Conservation (phyloP, 495 filamentous ascomycete species). For the Cudoniella acicularis region DNA sequence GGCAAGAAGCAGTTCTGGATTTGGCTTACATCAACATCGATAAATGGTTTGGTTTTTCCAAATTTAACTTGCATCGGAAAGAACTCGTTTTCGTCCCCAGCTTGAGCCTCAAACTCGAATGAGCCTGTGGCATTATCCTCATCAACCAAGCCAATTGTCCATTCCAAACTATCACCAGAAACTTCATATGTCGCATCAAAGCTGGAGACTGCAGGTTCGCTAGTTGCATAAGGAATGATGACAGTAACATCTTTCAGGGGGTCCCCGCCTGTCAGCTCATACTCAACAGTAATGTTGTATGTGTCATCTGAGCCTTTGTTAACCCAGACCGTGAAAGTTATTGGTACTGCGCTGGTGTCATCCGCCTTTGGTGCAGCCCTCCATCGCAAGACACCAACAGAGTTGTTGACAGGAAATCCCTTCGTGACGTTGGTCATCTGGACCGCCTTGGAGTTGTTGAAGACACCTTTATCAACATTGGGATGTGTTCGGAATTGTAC, state of each 20-base stretch:
- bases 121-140: slow-evolving; percentile 75
- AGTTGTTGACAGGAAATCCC: slow-evolving; percentile 87
- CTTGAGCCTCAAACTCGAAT: slow-evolving; percentile 91
- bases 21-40: slow-evolving; percentile 80
- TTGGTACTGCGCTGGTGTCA: slow-evolving; percentile 72
- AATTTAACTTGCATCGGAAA: slow-evolving; percentile 96
- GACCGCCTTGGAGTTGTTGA: slow-evolving; percentile 72
- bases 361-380: slow-evolving; percentile 67
- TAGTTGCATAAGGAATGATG: slow-evolving; percentile 75
- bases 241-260: slow-evolving; percentile 79
- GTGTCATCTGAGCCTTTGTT: slow-evolving; percentile 76
- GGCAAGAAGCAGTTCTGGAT: not conserved
- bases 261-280: slow-evolving; percentile 76
- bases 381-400: slow-evolving; percentile 88
- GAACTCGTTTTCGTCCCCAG: slow-evolving; percentile 81
- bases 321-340: slow-evolving; percentile 94
- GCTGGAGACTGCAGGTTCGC: slow-evolving; percentile 83
- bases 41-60: slow-evolving; percentile 78
- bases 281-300: slow-evolving; percentile 86
- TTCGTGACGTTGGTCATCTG: slow-evolving; percentile 80
- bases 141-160: slow-evolving; percentile 81
- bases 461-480: slow-evolving; percentile 84
- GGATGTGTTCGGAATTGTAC: slow-evolving; percentile 91
- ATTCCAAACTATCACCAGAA: slow-evolving; percentile 87
- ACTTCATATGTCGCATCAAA: slow-evolving; percentile 95